Evolutionary conservation across 352 stramenopile genomes (phyloP), one percentile per base, ranked within the genome.

Genomic region (Phytophthora hybrid): DNA sequence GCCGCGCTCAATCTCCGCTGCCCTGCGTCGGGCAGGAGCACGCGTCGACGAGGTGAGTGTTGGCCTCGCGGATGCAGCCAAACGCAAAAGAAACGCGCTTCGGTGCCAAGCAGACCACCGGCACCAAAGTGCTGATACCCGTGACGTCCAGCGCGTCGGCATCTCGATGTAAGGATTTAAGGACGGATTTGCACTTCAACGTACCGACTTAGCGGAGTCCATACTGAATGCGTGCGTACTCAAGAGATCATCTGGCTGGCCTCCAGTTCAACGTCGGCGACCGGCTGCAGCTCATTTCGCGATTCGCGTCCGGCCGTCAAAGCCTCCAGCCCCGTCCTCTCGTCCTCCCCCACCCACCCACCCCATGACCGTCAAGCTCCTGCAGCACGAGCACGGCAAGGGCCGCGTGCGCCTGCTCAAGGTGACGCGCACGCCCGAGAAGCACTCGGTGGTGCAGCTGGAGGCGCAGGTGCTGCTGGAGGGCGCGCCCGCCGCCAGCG

Each of bases 351-450:
- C 23, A 26, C 23, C 23, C 23, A 26, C 23, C 23, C n/a, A n/a
- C n/a, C 2, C 1, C 2, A 94, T 94, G 87, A 80, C 87, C 23
- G 84, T 94, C 66, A 90, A 92, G 67, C 82, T 94, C 32, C 62
- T 88, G 69, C 77, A 80, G 3, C 83, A 91, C 57, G 85, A 92
- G 64, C 91, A 97, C 75, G 91, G 91, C 69, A 97, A 97, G 76
- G 91, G 91, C 74, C 85, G 88, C 75, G 91, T 97, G 52, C 88
- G 91, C 52, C 52, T 97, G 59, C 84, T 95, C 74, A 97, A 97
- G 80, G 90, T 97, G 46, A 91, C 87, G 58, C 86, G 90, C 75
- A 79, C 82, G 31, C 85, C 87, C 10, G 74, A 92, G 41, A 81
- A 90, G 62, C 92, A 97, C 80, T 83, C 80, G 31, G 77, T 97